These are phyloP conservation scores for Monascus purpureus DNA, from an alignment of 495 filamentous ascomycete genomes.

Conservation along the genomic window DNA sequence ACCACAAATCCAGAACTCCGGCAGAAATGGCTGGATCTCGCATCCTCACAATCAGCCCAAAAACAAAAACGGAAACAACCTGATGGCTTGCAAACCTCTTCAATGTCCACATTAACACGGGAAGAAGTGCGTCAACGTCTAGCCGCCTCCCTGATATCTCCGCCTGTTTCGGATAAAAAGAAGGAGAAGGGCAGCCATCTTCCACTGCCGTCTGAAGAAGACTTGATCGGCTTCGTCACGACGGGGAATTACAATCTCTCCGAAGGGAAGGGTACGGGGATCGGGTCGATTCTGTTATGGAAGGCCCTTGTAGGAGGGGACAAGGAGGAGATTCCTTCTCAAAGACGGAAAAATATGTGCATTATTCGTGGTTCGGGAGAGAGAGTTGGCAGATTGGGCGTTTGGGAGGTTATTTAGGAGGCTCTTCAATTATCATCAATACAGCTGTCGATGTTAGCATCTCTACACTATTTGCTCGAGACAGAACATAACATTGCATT, in stretches of 20 bases:
- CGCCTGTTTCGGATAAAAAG: not conserved
- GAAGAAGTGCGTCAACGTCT: constrained; percentile 36
- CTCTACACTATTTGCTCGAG: too few species aligned
- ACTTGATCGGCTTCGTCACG: constrained; percentile 86
- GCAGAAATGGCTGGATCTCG: constrained; percentile 37
- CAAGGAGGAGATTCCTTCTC: constrained; percentile 10
- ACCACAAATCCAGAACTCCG: constrained; percentile 29
- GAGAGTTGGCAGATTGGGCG: constrained; percentile 58
- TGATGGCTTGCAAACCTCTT: not conserved
- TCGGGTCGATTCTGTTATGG: constrained; percentile 54
- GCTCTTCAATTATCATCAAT: too few species aligned
- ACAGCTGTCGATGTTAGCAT: too few species aligned
- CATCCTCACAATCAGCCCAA: not conserved
- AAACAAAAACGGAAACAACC: constrained; percentile 5
- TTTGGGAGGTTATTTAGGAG: constrained; percentile 68
- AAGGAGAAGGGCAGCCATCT: constrained; percentile 35
- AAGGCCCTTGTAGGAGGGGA: constrained; percentile 30
- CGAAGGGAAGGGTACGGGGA: constrained; percentile 59
- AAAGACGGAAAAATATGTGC: constrained; percentile 38
- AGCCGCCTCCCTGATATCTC: constrained; percentile 36
- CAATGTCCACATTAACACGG: constrained; percentile 3
- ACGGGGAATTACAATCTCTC: constrained; percentile 72
- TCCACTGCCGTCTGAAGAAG: constrained; percentile 52
- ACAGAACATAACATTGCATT: too few species aligned
- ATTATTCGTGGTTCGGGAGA: constrained; percentile 71